Evolutionary conservation across 2,329 filamentous ascomycete species (phyloP).

Genomic region (Ceratocystis smalleyi): DNA sequence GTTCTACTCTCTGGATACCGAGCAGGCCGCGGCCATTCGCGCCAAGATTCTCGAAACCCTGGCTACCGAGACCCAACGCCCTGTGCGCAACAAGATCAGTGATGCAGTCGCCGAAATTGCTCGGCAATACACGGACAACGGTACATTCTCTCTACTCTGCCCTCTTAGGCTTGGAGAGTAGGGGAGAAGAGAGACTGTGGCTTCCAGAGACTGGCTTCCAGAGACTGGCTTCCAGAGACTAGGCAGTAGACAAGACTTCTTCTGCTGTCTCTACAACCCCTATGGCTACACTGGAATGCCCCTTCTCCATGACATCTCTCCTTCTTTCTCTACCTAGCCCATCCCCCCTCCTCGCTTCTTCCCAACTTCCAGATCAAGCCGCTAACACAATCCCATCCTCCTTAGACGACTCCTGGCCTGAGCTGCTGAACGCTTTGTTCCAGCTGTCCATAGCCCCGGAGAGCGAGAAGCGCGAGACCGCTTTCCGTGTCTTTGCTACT

Average conservation of each 20-base stretch:
- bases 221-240: no score
- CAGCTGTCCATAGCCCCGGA: conserved; percentile 78
- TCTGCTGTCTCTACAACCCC: no score
- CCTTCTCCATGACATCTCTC: no score
- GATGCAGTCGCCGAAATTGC: conserved; percentile 95
- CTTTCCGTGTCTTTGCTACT: conserved; percentile 88
- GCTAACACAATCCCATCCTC: conserved; percentile 15
- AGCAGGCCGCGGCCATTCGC: conserved; percentile 64
- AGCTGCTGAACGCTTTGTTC: conserved; percentile 74
- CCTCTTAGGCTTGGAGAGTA: no score
- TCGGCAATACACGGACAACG: conserved; percentile 82
- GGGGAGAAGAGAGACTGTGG: no score
- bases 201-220: no score
- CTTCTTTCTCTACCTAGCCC: no score
- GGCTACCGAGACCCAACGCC: conserved; percentile 52
- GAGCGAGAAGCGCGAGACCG: conserved; percentile 71
- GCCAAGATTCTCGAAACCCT: conserved; percentile 69
- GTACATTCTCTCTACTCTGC: conserved; percentile 35
- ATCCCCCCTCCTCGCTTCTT: neutral
- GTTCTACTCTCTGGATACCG: conserved; percentile 62
- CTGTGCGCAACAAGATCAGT: conserved; percentile 85
- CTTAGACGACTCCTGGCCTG: conserved; percentile 70
- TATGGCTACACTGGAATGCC: no score
- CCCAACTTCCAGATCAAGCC: neutral
- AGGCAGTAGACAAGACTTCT: no score